phyloP scores from a whole-genome alignment of 2,329 filamentous ascomycete genomes.

The Lecanoromycetidae sp. region DNA sequence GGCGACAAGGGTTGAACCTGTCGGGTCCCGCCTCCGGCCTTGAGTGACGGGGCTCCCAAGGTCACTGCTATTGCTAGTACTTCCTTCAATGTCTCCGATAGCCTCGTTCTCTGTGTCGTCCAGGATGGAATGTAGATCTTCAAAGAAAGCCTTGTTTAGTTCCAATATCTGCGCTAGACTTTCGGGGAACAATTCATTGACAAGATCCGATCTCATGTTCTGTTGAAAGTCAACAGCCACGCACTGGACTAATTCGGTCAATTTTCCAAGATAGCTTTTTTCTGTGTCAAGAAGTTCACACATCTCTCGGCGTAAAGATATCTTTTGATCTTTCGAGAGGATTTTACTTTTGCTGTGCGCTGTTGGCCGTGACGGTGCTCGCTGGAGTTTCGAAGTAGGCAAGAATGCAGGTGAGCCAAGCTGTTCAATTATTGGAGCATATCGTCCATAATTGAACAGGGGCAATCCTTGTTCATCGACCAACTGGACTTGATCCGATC shows the following conservation, averaged over 20 bases:
- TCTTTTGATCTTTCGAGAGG: slow-evolving; percentile 70
- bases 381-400: slow-evolving; percentile 69
- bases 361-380: slow-evolving; percentile 77
- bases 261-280: slow-evolving; percentile 80
- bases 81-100: slow-evolving; percentile 58
- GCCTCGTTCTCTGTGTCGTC: slow-evolving; percentile 76
- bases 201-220: slow-evolving; percentile 47
- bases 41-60: slow-evolving; percentile 24
- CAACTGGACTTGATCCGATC: slow-evolving; percentile 47
- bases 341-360: slow-evolving; percentile 65
- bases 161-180: slow-evolving; percentile 70
- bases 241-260: slow-evolving; percentile 69
- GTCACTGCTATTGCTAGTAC: slow-evolving; percentile 24
- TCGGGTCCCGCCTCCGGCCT: slow-evolving; percentile 53
- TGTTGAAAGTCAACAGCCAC: slow-evolving; percentile 70
- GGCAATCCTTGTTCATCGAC: slow-evolving; percentile 56
- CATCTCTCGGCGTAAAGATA: slow-evolving; percentile 76
- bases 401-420: slow-evolving; percentile 78
- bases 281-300: slow-evolving; percentile 86
- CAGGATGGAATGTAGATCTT: slow-evolving; percentile 61
- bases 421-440: slow-evolving; percentile 62
- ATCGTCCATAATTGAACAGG: slow-evolving; percentile 60
- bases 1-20: slow-evolving; percentile 65
- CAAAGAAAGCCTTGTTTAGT: slow-evolving; percentile 69
- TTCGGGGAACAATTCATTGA: slow-evolving; percentile 66